Conservation (phyloP, 2,329 filamentous ascomycete genomes). For the Harringtonia lauricola region DNA sequence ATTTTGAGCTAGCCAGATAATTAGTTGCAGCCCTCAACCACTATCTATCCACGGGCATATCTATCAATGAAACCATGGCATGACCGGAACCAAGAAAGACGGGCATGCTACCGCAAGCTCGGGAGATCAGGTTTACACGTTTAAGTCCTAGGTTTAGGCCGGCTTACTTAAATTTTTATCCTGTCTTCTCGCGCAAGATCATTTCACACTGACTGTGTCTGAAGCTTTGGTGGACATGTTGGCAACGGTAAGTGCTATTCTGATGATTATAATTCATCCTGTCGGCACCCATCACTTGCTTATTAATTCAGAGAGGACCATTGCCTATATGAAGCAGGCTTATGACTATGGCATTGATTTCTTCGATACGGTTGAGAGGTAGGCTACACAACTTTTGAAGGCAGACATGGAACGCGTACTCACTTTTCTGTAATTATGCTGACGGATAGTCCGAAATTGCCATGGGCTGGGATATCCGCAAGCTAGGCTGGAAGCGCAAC, state of each 20-base stretch:
- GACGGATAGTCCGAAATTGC: constrained; percentile 53
- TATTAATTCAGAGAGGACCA: constrained; percentile 36
- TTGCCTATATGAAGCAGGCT: constrained; percentile 50
- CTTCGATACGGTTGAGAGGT: constrained; percentile 48
- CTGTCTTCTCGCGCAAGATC: constrained; percentile 18
- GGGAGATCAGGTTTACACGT: constrained; percentile 51
- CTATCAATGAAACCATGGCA: constrained; percentile 26
- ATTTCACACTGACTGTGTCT: background rate
- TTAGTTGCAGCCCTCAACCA: no score
- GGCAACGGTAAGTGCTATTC: constrained; percentile 15
- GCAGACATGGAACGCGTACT: constrained; percentile 5
- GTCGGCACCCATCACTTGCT: background rate
- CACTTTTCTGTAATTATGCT: constrained; percentile 26
- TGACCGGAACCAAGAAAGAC: constrained; percentile 32
- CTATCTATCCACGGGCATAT: no score
- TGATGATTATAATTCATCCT: background rate
- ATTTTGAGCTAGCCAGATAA: no score
- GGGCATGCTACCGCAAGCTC: constrained; percentile 31
- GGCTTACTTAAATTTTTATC: constrained; percentile 31
- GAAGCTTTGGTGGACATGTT: constrained; percentile 20
- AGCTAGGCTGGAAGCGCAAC: constrained; percentile 49
- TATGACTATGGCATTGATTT: constrained; percentile 52
- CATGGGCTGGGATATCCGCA: constrained; percentile 51
- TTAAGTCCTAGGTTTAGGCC: constrained; percentile 54
- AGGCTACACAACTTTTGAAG: background rate